Conservation (phyloP, 1,284 basidiomycete genomes). For the Marasmius tenuissimus region DNA sequence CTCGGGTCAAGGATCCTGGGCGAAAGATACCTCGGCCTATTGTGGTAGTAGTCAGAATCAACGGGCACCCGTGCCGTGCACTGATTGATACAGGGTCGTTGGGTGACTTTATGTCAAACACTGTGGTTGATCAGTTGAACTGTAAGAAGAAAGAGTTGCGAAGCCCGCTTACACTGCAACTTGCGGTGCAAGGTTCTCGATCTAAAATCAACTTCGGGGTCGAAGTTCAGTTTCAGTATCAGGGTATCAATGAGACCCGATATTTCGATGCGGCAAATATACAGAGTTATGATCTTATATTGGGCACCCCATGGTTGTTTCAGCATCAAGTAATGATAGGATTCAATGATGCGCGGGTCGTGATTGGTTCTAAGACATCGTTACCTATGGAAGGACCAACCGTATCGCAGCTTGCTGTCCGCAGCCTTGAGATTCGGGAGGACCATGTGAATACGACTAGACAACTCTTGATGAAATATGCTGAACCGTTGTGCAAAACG, state of each 20-base stretch:
- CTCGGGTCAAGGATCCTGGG: constrained; percentile 19
- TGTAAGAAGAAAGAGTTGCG: constrained; percentile 15
- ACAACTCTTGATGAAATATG: constrained; percentile 19
- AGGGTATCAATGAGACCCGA: constrained; percentile 3
- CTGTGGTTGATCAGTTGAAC: constrained; percentile 27
- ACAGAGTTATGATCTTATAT: constrained; percentile 30
- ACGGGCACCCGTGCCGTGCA: constrained; percentile 29
- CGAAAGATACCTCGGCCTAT: constrained; percentile 28
- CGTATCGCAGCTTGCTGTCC: constrained; percentile 17
- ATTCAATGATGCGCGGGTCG: constrained; percentile 14
- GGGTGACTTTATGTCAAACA: constrained; percentile 38
- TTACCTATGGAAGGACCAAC: constrained; percentile 20
- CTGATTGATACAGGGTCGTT: constrained; percentile 37
- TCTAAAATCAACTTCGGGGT: constrained; percentile 14
- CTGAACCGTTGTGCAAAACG: constrained; percentile 21
- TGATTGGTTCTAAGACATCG: constrained; percentile 15
- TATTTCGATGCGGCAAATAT: constrained; percentile 30
- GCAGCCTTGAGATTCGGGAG: constrained; percentile 13
- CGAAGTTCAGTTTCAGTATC: constrained; percentile 14
- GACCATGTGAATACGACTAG: constrained; percentile 13
- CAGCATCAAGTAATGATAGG: constrained; percentile 23
- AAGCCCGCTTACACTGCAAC: constrained; percentile 25
- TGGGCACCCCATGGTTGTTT: constrained; percentile 31
- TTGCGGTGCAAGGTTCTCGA: constrained; percentile 30
- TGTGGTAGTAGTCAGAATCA: constrained; percentile 28